Conservation (phyloP, 208 protist species). For the Tritrichomonas foetus region DNA sequence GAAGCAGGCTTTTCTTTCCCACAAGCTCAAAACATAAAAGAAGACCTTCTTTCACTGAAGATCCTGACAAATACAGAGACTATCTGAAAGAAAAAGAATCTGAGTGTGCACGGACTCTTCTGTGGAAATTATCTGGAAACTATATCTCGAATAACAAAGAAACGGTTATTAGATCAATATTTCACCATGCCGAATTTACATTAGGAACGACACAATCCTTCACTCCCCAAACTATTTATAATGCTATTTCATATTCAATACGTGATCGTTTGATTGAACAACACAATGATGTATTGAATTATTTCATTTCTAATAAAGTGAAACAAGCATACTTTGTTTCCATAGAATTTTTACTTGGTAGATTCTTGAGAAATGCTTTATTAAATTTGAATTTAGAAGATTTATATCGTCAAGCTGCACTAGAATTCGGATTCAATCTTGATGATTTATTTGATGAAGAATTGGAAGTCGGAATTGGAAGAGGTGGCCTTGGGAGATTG, state of each 20-base stretch:
- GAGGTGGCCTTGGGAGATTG: not conserved
- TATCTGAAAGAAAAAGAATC: too few relatives aligned
- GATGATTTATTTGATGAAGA: not conserved
- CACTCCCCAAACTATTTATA: conserved; percentile 45
- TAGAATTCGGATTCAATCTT: not conserved
- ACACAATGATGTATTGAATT: conserved; percentile 56
- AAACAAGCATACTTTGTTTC: conserved; percentile 45
- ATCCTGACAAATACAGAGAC: too few relatives aligned
- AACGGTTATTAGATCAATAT: conserved; percentile 46
- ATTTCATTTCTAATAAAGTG: conserved; percentile 48
- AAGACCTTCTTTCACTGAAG: too few relatives aligned
- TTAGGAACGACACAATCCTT: conserved; percentile 49
- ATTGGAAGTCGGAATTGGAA: not conserved
- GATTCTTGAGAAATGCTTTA: not conserved
- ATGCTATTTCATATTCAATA: conserved; percentile 49
- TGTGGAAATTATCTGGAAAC: not conserved
- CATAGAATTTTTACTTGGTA: not conserved
- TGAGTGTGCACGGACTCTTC: not conserved
- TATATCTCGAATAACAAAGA: not conserved
- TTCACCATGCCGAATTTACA: conserved; percentile 56
- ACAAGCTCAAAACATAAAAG: too few relatives aligned
- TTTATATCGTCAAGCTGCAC: not conserved
- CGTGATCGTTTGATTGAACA: conserved; percentile 55
- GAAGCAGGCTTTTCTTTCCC: too few relatives aligned
- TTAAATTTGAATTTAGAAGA: not conserved